Base-by-base conservation (phyloP, 2,329 filamentous ascomycete genomes). In the Ceratocystis smalleyi region DNA sequence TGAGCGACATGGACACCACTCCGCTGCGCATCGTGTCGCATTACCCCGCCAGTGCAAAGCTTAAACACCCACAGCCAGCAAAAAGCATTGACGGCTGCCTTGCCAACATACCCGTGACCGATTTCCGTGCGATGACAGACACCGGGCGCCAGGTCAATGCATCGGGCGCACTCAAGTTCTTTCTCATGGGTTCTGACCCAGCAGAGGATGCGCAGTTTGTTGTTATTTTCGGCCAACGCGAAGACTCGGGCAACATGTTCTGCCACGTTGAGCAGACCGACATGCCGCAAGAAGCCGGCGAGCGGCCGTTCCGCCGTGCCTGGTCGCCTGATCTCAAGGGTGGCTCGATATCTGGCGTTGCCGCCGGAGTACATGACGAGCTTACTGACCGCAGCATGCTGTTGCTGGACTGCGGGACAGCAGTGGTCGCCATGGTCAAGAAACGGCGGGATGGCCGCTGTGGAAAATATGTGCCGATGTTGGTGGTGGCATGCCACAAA, bases 391-490 rank as follows among this genome's bases (percentile, higher is more conserved):
- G 65, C 8, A 66, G 65, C 43, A 45, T 66, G 27, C 19, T 66
- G 24, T 17, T 66, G 24, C 43, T 66, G 49, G 54, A 61, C 27
- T 64, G 65, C n/a, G 65, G 65, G 5, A 59, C 57, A 24, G 65
- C 65, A 4, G 65, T 66, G 7, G 65, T 66, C 19, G 49, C 62
- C n/a, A 66, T 64, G 62, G 64, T 66, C 30, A 66, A 66, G 40
- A 63, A 60, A 45, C 61, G 64, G 15, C 43, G 64, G 32, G 64
- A 66, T 40, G 15, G 61, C 27, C n/a, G 40, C 27, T 64, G 49
- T 3, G 65, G 65, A 1, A 35, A 55, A 32, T 64, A 59, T 43
- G 40, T 49, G 32, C 65, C 65, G 24, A 64, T 59, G 22, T 43
- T 66, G 32, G 62, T 64, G 10, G 47, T 66, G 57, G 62, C 59